Evolutionary conservation across 208 protist species (phyloP).

Genomic region (Leishmania gerbilli): DNA sequence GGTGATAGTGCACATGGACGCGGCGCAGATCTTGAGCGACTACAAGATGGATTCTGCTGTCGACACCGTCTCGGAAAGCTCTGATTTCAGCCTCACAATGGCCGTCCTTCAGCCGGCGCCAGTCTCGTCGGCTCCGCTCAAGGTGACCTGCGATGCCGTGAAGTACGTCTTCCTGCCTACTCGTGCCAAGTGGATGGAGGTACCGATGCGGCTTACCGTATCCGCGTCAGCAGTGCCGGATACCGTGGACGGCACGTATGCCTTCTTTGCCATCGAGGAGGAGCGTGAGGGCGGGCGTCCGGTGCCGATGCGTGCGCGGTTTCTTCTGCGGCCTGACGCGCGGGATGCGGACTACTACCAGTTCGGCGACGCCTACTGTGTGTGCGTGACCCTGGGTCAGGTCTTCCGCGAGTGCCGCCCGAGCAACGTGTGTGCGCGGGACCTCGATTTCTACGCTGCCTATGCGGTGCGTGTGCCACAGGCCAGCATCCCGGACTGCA

Average conservation of each 20-base stretch:
- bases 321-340: slow-evolving; percentile 38
- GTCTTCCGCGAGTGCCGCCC: slow-evolving; percentile 28
- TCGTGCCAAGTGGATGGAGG: slow-evolving; percentile 19
- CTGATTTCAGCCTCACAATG: not conserved
- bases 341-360: slow-evolving; percentile 56
- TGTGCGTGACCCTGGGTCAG: slow-evolving; percentile 40
- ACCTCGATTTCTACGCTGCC: slow-evolving; percentile 26
- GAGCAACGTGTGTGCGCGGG: slow-evolving; percentile 18
- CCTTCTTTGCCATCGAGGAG: slow-evolving; percentile 48
- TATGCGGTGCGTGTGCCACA: slow-evolving; percentile 30
- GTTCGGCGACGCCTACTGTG: slow-evolving; percentile 53
- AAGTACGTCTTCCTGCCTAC: slow-evolving; percentile 32
- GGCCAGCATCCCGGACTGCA: slow-evolving; percentile 21
- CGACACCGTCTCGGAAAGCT: slow-evolving; percentile 6
- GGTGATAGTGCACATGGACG: slow-evolving; percentile 17
- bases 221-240: slow-evolving; percentile 11
- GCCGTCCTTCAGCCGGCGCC: not conserved
- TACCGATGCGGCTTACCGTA: slow-evolving; percentile 22
- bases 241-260: slow-evolving; percentile 36
- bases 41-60: slow-evolving; percentile 1
- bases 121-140: not conserved
- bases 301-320: slow-evolving; percentile 50
- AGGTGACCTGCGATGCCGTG: slow-evolving; percentile 24
- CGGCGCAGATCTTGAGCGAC: not conserved
- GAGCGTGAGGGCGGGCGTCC: slow-evolving; percentile 6